These are phyloP conservation scores for Logfia minima DNA, from an alignment of 129 eudicot species.

Conservation along the genomic window DNA sequence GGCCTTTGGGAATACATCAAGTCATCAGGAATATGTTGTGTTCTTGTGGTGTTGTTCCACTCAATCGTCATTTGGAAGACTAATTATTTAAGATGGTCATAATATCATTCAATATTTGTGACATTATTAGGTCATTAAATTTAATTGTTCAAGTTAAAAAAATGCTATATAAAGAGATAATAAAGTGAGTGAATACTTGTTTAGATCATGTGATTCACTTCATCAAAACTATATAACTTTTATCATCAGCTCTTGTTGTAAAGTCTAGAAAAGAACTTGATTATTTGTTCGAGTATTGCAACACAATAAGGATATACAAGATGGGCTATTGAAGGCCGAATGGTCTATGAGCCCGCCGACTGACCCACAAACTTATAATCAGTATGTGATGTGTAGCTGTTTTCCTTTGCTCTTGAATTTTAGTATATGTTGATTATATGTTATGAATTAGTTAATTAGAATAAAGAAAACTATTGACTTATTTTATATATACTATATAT, in stretches of 20 bases:
- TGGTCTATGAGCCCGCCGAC: background rate
- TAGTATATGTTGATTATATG: background rate
- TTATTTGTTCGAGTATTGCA: background rate
- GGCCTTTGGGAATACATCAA: background rate
- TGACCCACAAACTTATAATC: background rate
- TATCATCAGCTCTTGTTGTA: background rate
- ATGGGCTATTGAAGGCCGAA: background rate
- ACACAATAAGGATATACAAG: background rate
- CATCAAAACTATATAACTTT: background rate
- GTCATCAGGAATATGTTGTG: too few species aligned
- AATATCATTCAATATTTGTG: too few species aligned
- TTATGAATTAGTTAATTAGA: background rate
- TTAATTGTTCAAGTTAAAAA: background rate
- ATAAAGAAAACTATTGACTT: background rate
- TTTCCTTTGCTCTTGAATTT: background rate
- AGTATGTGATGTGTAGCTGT: background rate
- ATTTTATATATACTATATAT: too few species aligned
- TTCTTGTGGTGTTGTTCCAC: too few species aligned
- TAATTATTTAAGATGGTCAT: too few species aligned
- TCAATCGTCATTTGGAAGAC: too few species aligned
- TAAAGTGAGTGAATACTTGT: too few species aligned
- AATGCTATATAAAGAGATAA: too few species aligned
- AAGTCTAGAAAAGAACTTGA: background rate
- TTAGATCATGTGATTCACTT: too few species aligned
- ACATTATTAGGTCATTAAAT: background rate